phyloP scores from a whole-genome alignment of 495 filamentous ascomycete genomes.

The Cercophora scortea region DNA sequence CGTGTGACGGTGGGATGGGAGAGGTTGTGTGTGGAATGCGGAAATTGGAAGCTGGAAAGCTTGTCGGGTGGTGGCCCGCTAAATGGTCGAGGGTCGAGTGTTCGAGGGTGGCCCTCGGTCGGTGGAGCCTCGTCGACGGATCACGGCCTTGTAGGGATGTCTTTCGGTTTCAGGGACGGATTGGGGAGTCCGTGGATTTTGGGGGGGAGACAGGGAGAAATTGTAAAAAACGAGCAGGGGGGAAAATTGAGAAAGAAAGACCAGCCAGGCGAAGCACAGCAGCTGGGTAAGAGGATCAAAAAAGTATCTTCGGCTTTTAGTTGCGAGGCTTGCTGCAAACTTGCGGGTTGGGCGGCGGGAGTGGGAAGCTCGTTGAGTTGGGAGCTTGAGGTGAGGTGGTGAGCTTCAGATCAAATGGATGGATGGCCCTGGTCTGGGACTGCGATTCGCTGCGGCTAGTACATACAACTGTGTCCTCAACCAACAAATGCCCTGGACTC shows the following conservation, averaged over 20 bases:
- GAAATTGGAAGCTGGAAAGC: no score
- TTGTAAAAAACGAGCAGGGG: no score
- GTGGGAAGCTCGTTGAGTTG: background rate
- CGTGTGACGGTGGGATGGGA: background rate
- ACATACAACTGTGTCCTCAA: constrained; percentile 24
- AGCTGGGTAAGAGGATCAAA: background rate
- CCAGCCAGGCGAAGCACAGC: background rate
- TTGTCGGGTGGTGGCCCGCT: background rate
- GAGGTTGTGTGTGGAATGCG: no score
- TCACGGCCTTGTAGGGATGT: no score
- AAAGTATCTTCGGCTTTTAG: no score
- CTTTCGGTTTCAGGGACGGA: no score
- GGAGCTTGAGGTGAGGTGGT: background rate
- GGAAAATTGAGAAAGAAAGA: background rate
- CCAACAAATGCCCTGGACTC: constrained; percentile 6
- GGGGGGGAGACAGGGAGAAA: no score
- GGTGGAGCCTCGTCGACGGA: background rate
- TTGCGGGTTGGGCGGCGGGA: no score
- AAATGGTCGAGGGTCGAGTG: background rate
- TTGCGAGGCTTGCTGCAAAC: no score
- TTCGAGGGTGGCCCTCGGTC: background rate
- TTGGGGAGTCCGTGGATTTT: no score
- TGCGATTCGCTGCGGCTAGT: constrained; percentile 9
- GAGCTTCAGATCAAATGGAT: background rate
- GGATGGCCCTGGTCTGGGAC: background rate